Evolutionary conservation across 257 asterid species (phyloP).

Genomic region (Sherardia arvensis): DNA sequence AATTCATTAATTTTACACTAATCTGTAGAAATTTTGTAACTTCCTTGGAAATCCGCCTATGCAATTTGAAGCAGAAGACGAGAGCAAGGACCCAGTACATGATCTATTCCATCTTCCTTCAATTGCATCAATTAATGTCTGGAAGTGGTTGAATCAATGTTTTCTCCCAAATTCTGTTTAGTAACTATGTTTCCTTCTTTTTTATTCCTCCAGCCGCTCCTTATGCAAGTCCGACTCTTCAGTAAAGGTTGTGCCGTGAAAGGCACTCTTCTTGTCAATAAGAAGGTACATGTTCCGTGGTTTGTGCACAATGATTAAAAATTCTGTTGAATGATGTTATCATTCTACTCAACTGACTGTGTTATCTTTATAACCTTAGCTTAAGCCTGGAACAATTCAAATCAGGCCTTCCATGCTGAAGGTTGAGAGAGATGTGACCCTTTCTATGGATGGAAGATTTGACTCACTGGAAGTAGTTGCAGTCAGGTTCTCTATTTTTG

Average conservation of each 20-base stretch:
- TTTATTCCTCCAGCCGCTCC: slow-evolving; percentile 51
- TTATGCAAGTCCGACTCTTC: slow-evolving; percentile 81
- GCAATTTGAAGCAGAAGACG: slow-evolving; percentile 18
- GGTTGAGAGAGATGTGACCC: slow-evolving; percentile 43
- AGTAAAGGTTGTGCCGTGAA: slow-evolving; percentile 64
- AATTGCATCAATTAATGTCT: background rate
- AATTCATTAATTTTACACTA: background rate
- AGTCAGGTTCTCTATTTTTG: slow-evolving; percentile 36
- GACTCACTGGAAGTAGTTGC: slow-evolving; percentile 64
- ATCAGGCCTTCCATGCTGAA: slow-evolving; percentile 81
- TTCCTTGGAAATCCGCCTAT: slow-evolving; percentile 15
- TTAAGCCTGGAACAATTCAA: slow-evolving; percentile 52
- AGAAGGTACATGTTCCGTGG: slow-evolving; percentile 34
- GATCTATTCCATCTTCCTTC: background rate
- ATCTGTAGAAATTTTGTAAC: slow-evolving; percentile 10
- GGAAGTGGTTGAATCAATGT: background rate
- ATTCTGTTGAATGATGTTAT: background rate
- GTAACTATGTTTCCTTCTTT: slow-evolving; percentile 4
- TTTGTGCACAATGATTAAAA: background rate
- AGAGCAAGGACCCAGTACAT: slow-evolving; percentile 41
- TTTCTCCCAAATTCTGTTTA: background rate
- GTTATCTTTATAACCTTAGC: slow-evolving; percentile 25
- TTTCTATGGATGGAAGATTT: slow-evolving; percentile 21
- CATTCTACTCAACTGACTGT: background rate
- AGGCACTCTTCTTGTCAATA: slow-evolving; percentile 77